Conservation (phyloP, 306 rosid species). For the Inga oerstediana region DNA sequence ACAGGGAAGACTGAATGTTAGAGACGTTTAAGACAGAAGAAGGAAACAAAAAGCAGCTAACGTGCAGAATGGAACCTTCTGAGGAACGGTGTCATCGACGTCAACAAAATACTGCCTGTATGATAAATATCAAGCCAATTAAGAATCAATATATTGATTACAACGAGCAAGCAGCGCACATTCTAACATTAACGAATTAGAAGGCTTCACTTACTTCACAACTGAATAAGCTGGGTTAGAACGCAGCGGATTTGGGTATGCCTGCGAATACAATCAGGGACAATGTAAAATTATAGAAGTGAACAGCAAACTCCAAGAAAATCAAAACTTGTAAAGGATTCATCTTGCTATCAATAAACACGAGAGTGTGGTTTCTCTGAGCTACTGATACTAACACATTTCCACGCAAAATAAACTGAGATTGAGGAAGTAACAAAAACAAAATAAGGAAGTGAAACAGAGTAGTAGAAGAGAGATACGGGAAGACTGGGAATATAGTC, state of each 20-base stretch:
- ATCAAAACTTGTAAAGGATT: not conserved
- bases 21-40: not conserved
- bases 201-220: constrained; percentile 61
- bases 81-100: constrained; percentile 68
- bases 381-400: not conserved
- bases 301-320: not conserved
- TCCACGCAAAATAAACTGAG: constrained; percentile 3
- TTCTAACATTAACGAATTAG: not conserved
- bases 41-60: not conserved
- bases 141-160: not conserved
- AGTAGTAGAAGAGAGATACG: constrained; percentile 27
- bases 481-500: constrained; percentile 69
- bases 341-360: not conserved
- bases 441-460: not conserved
- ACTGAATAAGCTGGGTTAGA: constrained; percentile 90
- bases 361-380: not conserved
- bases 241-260: constrained; percentile 78
- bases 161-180: not conserved
- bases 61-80: constrained; percentile 39
- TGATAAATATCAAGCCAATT: not conserved
- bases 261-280: constrained; percentile 44
- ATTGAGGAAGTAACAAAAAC: not conserved
- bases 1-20: not conserved
- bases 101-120: constrained; percentile 89
- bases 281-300: not conserved